Evolutionary conservation across 202 grass and related monocot species (phyloP), one percentile per base, ranked within the genome.

Genomic region (Panicum hallii): DNA sequence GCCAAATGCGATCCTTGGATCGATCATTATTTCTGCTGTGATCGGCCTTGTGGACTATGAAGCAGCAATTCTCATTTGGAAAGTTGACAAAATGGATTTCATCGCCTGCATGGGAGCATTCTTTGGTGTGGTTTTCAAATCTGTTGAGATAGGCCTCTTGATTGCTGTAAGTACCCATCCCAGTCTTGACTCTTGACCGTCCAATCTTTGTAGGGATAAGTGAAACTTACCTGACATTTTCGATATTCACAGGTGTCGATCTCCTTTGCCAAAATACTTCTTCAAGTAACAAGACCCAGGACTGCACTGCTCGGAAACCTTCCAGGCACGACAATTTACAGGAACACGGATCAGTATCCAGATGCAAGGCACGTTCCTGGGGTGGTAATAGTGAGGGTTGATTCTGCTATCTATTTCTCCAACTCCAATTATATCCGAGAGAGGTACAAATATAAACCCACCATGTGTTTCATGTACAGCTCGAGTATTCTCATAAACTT

Each of bases 201-300:
- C 7, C 30, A 15, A 20, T 78, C 46, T 74, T 74, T 74, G 8
- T 72, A 74, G 67, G 49, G 22, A 49, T 55, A 87, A 76, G 8
- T 80, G 19, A 74, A 73, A 69, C 34, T 90, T 49, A 86, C 47
- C 48, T 68, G 12, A 11, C 79, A 30, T 26, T 67, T 38, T 13
- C 12, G 11, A 80, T 57, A 63, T 80, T 64, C 48, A 78, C 74
- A 99, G 97, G 97, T 99, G 32, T 63, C 78, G 1, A 94, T 99
- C 79, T 96, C 97, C 62, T 89, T 99, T 82, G 91, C 93, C 6
- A 99, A 99, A 84, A 96, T 99, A 83, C 93, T 99, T 70, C 84
- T 99, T 72, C 97, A 99, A 99, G 97, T 96, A 67, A 99, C 97
- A 81, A 91, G 97, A 56, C 97, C 97, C 86, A 94, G 93, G 72